Base-by-base conservation (phyloP, 2,329 filamentous ascomycete species). In the Setomelanomma holmii region DNA sequence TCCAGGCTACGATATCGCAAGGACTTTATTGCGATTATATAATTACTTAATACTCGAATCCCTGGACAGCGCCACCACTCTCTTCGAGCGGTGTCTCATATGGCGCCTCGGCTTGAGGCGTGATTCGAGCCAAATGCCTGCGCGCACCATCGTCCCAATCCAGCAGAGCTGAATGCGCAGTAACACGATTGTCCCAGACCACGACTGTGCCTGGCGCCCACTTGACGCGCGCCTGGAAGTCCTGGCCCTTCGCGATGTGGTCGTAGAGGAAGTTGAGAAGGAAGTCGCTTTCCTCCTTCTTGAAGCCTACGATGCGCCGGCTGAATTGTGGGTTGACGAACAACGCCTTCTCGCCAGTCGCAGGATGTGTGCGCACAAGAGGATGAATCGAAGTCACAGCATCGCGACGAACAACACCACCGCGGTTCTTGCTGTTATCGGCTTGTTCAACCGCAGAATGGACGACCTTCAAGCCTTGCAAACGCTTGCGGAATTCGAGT, bases 301-400 rank as follows among this genome's bases (percentile, higher is more conserved):
- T 96, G 67, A 88, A 84, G 11, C 90, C 91, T 1, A 93, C 84
- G 47, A 96, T 93, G 23, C 87, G 82, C 44, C 90, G 86, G 4
- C 90, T 93, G 77, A 95, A 96, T 69, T 93, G 89, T 3, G 88
- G 88, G 72, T 96, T 96, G 22, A 96, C 84, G 62, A 84, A 96
- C 6, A 96, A 77, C 0, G 89, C 88, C 78, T 96, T 96, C 74
- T 96, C 89, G 14, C 90, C 90, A 0, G 91, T 96, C 4, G 71
- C 76, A 0, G 91, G 91, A 69, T 96, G 91, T 0, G 90, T 93
- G 16, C 91, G 81, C 1, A 96, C 85, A 53, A 96, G 78, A 0
- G 91, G 91, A 66, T 96, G 91, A 40, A 86, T 84, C 40, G 84
- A 87, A 4, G 84, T 82, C 1, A 95, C 86, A 0, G 91, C 89